Evolutionary conservation across 257 asterid species (phyloP).

Genomic region (Euphrasia confusa): DNA sequence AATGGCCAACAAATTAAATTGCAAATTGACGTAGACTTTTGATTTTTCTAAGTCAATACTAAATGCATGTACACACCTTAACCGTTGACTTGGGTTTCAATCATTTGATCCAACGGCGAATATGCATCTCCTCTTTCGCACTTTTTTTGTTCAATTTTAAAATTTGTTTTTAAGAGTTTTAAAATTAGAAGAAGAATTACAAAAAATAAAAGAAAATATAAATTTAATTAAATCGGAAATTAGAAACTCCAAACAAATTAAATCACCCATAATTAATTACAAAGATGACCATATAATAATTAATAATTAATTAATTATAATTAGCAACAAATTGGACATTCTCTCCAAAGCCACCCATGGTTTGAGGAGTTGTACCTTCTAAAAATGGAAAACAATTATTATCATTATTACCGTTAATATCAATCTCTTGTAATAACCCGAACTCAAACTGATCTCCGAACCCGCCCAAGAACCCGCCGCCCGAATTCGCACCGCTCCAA

Average conservation of each 20-base stretch:
- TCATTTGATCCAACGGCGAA: conserved; percentile 16
- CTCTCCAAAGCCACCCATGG: conserved; percentile 33
- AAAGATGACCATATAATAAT: not conserved
- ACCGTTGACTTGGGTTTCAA: conserved; percentile 21
- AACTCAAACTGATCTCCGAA: conserved; percentile 51
- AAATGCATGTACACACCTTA: conserved; percentile 16
- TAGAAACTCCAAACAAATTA: not conserved
- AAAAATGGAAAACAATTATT: conserved; percentile 34
- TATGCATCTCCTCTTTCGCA: conserved; percentile 15
- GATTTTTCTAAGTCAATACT: conserved; percentile 31
- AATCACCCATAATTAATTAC: conserved; percentile 13
- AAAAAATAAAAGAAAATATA: not conserved
- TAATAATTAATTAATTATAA: not conserved
- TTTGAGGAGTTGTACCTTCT: conserved; percentile 36
- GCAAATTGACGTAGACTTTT: conserved; percentile 30
- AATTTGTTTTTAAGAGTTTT: too few relatives aligned
- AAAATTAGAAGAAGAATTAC: too few relatives aligned
- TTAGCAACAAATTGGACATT: conserved; percentile 32
- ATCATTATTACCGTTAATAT: not conserved
- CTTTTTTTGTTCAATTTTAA: conserved; percentile 3
- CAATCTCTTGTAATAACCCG: conserved; percentile 56
- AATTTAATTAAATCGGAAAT: not conserved
- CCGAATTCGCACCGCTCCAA: conserved; percentile 56
- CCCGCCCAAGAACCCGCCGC: conserved; percentile 63
- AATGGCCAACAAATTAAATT: conserved; percentile 16